These are phyloP conservation scores for Penicillium polonicum DNA, from an alignment of 2,329 filamentous ascomycete genomes.

Conservation along the genomic window DNA sequence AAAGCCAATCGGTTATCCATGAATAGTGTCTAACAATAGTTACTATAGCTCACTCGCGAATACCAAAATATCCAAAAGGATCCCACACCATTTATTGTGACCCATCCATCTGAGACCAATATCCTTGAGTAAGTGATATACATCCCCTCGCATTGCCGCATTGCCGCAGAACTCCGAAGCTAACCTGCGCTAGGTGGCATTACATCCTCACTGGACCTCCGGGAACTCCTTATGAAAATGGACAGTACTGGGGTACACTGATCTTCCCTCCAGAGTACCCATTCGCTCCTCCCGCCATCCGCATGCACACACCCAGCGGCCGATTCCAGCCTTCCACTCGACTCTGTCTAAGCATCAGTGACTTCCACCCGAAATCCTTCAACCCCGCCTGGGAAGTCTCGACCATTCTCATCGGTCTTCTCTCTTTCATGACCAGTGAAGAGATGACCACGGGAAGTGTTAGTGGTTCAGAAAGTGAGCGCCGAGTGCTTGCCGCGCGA, in stretches of 20 bases:
- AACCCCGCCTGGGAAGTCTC: slow-evolving; percentile 98
- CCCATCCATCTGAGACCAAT: slow-evolving; percentile 85
- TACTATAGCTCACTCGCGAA: slow-evolving; percentile 58
- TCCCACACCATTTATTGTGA: slow-evolving; percentile 83
- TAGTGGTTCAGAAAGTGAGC: slow-evolving; percentile 71
- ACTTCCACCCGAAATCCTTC: slow-evolving; percentile 97
- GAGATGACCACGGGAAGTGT: slow-evolving; percentile 97
- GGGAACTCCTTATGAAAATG: slow-evolving; percentile 87
- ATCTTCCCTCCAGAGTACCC: slow-evolving; percentile 96
- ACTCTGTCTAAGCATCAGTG: slow-evolving; percentile 91
- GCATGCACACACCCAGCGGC: slow-evolving; percentile 96
- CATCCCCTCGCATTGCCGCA: neutral
- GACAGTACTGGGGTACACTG: slow-evolving; percentile 97
- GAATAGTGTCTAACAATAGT: slow-evolving; percentile 7
- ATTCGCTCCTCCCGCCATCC: slow-evolving; percentile 93
- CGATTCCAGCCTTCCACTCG: slow-evolving; percentile 91
- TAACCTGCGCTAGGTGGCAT: slow-evolving; percentile 66
- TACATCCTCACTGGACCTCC: slow-evolving; percentile 94
- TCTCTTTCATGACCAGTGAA: slow-evolving; percentile 98
- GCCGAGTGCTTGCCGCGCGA: slow-evolving; percentile 71
- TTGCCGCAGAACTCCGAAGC: neutral
- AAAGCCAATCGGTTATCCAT: neutral
- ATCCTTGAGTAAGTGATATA: slow-evolving; percentile 72
- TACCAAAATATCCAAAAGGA: slow-evolving; percentile 67
- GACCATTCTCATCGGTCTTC: slow-evolving; percentile 88